Percentiles rank a stretch among this genome's conserved stretches.
Evolutionary conservation across 176 grass and related monocot species (phyloP).

Genomic region (Poa pratensis): DNA sequence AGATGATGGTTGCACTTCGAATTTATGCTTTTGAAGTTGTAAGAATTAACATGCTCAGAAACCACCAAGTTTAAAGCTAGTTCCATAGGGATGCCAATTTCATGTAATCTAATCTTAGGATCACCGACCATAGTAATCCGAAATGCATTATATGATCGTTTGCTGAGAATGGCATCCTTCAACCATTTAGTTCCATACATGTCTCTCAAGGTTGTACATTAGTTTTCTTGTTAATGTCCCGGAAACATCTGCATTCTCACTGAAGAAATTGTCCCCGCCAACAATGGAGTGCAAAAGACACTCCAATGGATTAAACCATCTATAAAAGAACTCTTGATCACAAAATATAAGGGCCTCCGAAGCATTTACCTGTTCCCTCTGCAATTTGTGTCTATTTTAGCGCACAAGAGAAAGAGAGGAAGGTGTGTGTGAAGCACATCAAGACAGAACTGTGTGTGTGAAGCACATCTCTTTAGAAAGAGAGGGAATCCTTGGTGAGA

Average conservation of each 20-base stretch:
- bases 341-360: too few relatives aligned
- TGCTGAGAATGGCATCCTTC: constrained; percentile 86
- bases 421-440: too few relatives aligned
- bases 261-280: not conserved
- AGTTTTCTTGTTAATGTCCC: too few relatives aligned
- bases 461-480: too few relatives aligned
- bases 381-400: not conserved
- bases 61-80: constrained; percentile 68
- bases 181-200: constrained; percentile 81
- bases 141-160: constrained; percentile 83
- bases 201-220: not conserved
- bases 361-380: too few relatives aligned
- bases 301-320: constrained; percentile 80
- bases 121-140: constrained; percentile 84
- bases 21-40: constrained; percentile 70
- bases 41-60: constrained; percentile 64
- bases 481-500: too few relatives aligned
- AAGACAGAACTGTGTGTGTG: too few relatives aligned
- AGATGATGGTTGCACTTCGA: constrained; percentile 63
- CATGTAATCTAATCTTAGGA: constrained; percentile 73
- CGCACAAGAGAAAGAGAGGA: too few relatives aligned
- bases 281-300: constrained; percentile 74
- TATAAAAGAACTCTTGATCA: constrained; percentile 46
- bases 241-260: too few relatives aligned
- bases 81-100: constrained; percentile 76